Evolutionary conservation across 345 rosid genomes (phyloP), one percentile per base, ranked within the genome.

Genomic region (Nasturtium officinale): DNA sequence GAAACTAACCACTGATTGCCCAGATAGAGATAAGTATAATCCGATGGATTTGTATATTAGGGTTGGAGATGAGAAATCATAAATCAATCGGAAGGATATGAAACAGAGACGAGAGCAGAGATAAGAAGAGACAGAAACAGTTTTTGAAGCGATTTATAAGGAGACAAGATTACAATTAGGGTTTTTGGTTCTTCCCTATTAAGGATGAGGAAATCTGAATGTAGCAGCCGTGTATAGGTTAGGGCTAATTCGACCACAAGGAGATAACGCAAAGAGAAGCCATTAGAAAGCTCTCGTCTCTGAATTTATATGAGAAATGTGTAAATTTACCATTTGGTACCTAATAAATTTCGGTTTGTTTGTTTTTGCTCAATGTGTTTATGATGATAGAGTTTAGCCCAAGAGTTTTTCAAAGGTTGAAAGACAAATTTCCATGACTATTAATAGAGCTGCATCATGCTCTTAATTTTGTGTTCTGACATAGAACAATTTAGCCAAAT

Each of bases 151-250:
- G 26, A 16, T 56, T 17, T 29, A 12, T 66, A 52, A 0, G 57
- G 26, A 3, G 9, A 59, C 17, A 20, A 50, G 42, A 62, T 51
- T 28, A 5, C 38, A 29, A 40, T 72, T 32, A 63, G 65, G 77
- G 65, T 33, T 65, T 73, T 55, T 25, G 21, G 11, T 65, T 67
- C 28, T 20, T 35, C 32, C 6, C 16, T 60, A 21, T 6, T 7
- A 18, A 66, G 38, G 67, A 74, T 60, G 78, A 67, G 73, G 73
- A 59, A 75, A 59, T 75, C 68, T 67, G 78, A 48, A 55, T 37
- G 62, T 18, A 29, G 73, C 73, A 75, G 73, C 78, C 73, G 73
- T 74, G 73, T 74, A 66, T 66, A 58, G 67, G 47, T 50, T 74
- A 74, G 67, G 73, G 67, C 73, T 66, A 28, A 74, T 48, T 64